A percentile compares a stretch with the other conserved stretches of the same genome.
These are phyloP conservation scores for Pestalotiopsis fici DNA, from an alignment of 2,329 filamentous ascomycete species.

Conservation along the genomic window DNA sequence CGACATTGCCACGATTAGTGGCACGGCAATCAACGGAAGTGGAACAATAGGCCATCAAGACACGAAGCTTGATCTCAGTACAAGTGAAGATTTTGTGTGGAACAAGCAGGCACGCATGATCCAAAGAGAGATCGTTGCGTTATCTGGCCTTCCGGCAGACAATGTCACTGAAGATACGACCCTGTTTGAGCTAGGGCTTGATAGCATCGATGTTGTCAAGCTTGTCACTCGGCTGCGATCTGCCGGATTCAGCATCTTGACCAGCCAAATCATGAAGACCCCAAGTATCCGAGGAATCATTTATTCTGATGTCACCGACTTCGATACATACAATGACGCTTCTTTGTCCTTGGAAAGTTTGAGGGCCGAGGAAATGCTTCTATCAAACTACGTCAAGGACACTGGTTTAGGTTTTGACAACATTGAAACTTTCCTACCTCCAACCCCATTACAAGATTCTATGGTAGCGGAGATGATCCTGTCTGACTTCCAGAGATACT, in stretches of 20 bases:
- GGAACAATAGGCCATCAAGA: background rate
- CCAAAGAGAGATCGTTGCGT: conserved; percentile 60
- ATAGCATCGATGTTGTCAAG: conserved; percentile 91
- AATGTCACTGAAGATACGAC: conserved; percentile 60
- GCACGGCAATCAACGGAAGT: background rate
- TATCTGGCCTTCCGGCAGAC: conserved; percentile 55
- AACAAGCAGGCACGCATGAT: conserved; percentile 52
- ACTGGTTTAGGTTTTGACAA: conserved; percentile 35
- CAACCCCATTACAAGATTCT: conserved; percentile 83
- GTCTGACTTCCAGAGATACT: conserved; percentile 76
- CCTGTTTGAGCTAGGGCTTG: conserved; percentile 81
- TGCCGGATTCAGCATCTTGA: conserved; percentile 59
- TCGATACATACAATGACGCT: background rate
- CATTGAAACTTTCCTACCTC: conserved; percentile 66
- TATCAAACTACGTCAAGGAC: conserved; percentile 38
- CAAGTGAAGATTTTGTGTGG: conserved; percentile 56
- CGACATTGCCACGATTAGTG: background rate
- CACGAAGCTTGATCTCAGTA: background rate
- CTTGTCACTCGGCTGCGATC: conserved; percentile 72
- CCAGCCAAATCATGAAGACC: conserved; percentile 76
- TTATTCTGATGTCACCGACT: background rate
- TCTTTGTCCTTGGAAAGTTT: conserved; percentile 14
- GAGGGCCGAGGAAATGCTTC: conserved; percentile 26
- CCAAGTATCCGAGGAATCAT: conserved; percentile 68
- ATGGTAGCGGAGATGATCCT: conserved; percentile 82